Base-by-base conservation (phyloP, 208 protist genomes). In the Acanthamoeba castellanii region DNA sequence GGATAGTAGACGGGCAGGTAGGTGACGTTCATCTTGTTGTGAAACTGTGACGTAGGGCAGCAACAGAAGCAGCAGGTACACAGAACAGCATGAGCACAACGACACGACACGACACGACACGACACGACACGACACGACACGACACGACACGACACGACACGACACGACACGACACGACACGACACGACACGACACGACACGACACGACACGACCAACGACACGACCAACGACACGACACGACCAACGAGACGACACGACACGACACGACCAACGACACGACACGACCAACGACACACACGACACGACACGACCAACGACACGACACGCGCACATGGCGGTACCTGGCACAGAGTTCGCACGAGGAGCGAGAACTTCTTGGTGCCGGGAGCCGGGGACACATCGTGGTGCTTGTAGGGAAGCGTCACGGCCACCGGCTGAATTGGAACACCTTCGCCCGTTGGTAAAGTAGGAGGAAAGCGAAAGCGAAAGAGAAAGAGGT, bases 1-100 rank as follows among this genome's bases (percentile, higher is more conserved):
- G 98, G 98, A 76, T 96, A 85, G 95, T 99, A 99, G 45, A 98
- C 97, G 1, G 98, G 98, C 42, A 99, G 97, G 27, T 96, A 95
- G 32, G 97, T 97, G 9, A 98, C 94, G 94, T 99, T 98, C 16
- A 97, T 95, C 84, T 97, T 95, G 84, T 97, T 98, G 20, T 98
- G 97, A 94, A 99, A 98, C 96, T 99, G 98, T 5, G 66, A 74
- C 30, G 66, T 16, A 42, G 30, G n/a, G n/a, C n/a, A n/a, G n/a
- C n/a, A n/a, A n/a, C n/a, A n/a, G n/a, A n/a, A n/a, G n/a, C n/a
- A n/a, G n/a, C n/a, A n/a, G n/a, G n/a, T n/a, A n/a, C n/a, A n/a
- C 37, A 37, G 37, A 3, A 37, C 1, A 37, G 37, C 37, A 37
- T 37, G 37, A 37, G 37, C 37, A 37, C 37, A 16, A 64, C 14